Percentiles rank a stretch among this genome's conserved stretches.
Conservation (phyloP, 495 filamentous ascomycete genomes). For the Penicillium desertorum region DNA sequence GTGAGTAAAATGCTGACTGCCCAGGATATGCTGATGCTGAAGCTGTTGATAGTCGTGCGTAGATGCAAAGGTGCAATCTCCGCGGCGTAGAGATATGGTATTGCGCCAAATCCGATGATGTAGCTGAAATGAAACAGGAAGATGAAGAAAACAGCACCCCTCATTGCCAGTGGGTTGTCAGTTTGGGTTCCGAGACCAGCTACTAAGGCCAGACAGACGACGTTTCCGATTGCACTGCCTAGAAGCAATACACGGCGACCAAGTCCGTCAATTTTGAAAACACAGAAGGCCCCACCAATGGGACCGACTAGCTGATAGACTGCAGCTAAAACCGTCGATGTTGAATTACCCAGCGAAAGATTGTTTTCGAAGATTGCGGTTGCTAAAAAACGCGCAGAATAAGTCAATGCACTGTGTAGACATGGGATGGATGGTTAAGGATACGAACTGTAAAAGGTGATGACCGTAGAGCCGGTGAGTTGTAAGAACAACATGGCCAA, state of each 20-base stretch:
- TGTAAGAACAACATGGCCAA: conserved; percentile 23
- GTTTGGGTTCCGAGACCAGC: conserved; percentile 26
- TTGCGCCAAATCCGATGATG: conserved; percentile 53
- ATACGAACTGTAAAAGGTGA: conserved; percentile 30
- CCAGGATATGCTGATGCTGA: conserved; percentile 52
- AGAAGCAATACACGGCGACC: conserved; percentile 25
- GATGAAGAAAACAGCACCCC: conserved; percentile 46
- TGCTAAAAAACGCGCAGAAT: conserved; percentile 7
- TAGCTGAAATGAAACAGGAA: conserved; percentile 56
- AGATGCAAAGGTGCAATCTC: conserved; percentile 52
- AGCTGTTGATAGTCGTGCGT: conserved; percentile 48
- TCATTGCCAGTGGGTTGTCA: conserved; percentile 15
- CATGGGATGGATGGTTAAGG: background rate
- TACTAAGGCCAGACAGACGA: conserved; percentile 40
- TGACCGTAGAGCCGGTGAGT: conserved; percentile 27
- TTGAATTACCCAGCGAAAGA: conserved; percentile 18
- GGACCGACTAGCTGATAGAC: conserved; percentile 24
- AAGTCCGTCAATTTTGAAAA: conserved; percentile 25
- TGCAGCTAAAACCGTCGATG: conserved; percentile 24
- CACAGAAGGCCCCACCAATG: conserved; percentile 21
- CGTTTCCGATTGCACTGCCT: conserved; percentile 38
- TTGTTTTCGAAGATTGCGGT: conserved; percentile 28
- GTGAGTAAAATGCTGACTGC: conserved; percentile 31
- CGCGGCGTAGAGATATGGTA: conserved; percentile 54
- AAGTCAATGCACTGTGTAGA: background rate